Conservation (phyloP, 352 stramenopile species). For the Phytophthora chlamydospora region DNA sequence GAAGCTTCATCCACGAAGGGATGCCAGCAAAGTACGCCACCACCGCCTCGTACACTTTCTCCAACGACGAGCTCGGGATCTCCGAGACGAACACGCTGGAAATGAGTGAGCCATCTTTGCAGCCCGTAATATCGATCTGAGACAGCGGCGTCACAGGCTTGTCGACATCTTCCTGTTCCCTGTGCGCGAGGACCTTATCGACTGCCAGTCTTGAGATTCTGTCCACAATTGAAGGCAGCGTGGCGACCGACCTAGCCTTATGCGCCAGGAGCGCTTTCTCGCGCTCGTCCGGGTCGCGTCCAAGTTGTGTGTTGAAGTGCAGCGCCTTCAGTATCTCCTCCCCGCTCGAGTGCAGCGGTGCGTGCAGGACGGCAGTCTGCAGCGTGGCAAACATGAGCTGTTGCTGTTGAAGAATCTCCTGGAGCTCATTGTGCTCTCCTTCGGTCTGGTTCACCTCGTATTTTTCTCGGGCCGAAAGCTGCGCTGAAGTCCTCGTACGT, state of each 20-base stretch:
- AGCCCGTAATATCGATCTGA: constrained; percentile 38
- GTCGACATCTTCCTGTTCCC: background rate
- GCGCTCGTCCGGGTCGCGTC: constrained; percentile 17
- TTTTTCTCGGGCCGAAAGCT: constrained; percentile 31
- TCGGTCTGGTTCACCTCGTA: constrained; percentile 14
- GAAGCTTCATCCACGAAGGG: constrained; percentile 30
- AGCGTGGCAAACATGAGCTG: constrained; percentile 43
- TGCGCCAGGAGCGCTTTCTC: constrained; percentile 29
- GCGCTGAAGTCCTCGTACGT: constrained; percentile 13
- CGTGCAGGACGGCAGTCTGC: constrained; percentile 33
- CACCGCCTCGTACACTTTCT: constrained; percentile 29
- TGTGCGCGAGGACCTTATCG: constrained; percentile 19
- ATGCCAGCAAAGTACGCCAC: constrained; percentile 36
- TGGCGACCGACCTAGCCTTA: constrained; percentile 30
- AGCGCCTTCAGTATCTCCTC: constrained; percentile 34
- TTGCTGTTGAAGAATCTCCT: constrained; percentile 38
- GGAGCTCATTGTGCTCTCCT: constrained; percentile 23
- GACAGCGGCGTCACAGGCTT: constrained; percentile 32
- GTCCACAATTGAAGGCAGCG: constrained; percentile 30
- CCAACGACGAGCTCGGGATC: constrained; percentile 39
- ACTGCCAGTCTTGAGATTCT: constrained; percentile 30
- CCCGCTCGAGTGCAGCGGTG: constrained; percentile 35
- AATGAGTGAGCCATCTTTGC: constrained; percentile 36
- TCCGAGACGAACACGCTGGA: constrained; percentile 45
- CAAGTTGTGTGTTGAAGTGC: constrained; percentile 39